These are phyloP conservation scores for Mortierella hygrophila DNA, from an alignment of 192 early-diverging fungal genomes.

Conservation along the genomic window DNA sequence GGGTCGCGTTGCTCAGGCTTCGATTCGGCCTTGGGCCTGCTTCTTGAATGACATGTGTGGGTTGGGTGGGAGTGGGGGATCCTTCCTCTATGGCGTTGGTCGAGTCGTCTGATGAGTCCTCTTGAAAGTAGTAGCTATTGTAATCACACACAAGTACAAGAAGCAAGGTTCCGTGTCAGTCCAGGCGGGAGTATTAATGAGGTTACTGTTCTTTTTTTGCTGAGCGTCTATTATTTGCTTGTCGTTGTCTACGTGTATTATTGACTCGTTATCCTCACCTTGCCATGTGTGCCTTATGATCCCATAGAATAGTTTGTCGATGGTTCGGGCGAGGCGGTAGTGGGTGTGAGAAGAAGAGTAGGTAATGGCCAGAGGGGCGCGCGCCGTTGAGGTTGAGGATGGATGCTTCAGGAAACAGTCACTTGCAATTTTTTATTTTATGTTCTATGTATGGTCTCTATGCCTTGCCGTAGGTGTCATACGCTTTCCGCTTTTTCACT, in stretches of 20 bases:
- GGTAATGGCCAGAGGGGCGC: background rate
- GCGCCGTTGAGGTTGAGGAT: background rate
- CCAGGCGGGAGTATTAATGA: background rate
- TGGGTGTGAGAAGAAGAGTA: background rate
- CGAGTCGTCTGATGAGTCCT: constrained; percentile 49
- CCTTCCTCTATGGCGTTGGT: background rate
- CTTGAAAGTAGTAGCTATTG: constrained; percentile 50
- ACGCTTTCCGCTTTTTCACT: constrained; percentile 16
- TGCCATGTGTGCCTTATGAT: constrained; percentile 9
- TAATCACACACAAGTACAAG: background rate
- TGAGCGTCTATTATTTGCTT: background rate
- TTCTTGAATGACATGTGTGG: background rate
- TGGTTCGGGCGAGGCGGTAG: background rate
- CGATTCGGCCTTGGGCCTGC: background rate
- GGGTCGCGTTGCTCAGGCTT: background rate
- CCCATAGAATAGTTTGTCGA: background rate
- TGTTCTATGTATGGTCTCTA: background rate
- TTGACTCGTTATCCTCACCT: background rate
- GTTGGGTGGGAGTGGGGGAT: background rate
- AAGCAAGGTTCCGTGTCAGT: background rate
- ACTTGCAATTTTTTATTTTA: background rate
- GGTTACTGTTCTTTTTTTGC: background rate
- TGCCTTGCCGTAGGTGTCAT: constrained; percentile 23
- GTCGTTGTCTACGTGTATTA: background rate
- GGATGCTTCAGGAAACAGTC: background rate